Conservation (phyloP, 2,329 filamentous ascomycete genomes). For the Diaporthe sp. region DNA sequence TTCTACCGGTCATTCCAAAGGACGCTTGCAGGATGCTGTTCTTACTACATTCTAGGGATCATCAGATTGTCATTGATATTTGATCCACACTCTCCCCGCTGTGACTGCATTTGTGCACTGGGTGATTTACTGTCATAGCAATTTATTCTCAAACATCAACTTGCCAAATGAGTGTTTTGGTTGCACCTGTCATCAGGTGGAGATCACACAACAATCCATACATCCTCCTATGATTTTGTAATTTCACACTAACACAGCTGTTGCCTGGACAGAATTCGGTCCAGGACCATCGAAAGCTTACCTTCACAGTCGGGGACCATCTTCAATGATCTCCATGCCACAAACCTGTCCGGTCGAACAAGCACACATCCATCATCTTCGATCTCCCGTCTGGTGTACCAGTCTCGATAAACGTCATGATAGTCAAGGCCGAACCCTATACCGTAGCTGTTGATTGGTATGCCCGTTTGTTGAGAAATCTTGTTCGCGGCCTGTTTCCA, state of each 20-base stretch:
- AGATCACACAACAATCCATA: background rate
- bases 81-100: background rate
- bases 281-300: constrained; percentile 33
- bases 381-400: constrained; percentile 57
- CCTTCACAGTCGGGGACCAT: constrained; percentile 23
- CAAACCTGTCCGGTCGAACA: constrained; percentile 61
- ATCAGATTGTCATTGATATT: background rate
- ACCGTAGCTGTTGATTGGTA: constrained; percentile 54
- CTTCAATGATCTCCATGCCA: constrained; percentile 55
- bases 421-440: constrained; percentile 63
- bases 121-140: background rate
- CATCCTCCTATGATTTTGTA: background rate
- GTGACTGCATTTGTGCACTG: background rate
- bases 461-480: constrained; percentile 46
- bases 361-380: constrained; percentile 63
- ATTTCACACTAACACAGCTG: background rate
- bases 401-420: constrained; percentile 64
- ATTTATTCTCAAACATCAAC: no score
- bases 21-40: no score
- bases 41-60: background rate
- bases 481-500: constrained; percentile 57
- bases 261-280: constrained; percentile 17
- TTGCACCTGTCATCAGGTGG: background rate
- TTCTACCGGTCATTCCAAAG: background rate
- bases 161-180: background rate